phyloP scores from a whole-genome alignment of 2,329 filamentous ascomycete genomes.

The Trichophyton mentagrophytes region DNA sequence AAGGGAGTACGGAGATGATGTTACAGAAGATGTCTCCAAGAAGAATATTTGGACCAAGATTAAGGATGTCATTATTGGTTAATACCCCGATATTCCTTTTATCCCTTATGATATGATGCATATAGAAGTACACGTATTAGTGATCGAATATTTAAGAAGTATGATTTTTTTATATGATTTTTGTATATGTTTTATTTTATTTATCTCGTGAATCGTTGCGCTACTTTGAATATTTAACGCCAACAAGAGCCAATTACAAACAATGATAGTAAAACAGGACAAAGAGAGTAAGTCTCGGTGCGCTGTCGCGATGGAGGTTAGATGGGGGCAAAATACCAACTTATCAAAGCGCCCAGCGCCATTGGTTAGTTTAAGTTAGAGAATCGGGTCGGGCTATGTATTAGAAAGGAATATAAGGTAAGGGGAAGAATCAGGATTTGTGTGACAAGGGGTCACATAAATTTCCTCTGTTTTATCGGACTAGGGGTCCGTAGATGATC shows the following conservation, averaged over 20 bases:
- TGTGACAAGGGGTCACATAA: slow-evolving; percentile 9
- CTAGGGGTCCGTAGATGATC: slow-evolving; percentile 27
- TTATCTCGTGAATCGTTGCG: neutral
- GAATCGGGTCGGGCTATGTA: neutral
- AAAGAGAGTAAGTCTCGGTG: neutral
- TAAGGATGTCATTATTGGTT: slow-evolving; percentile 1
- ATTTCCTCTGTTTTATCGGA: slow-evolving; percentile 22
- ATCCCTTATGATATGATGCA: neutral
- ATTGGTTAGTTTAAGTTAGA: neutral
- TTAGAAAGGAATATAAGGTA: too few species aligned
- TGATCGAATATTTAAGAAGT: neutral
- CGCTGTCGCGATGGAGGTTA: neutral
- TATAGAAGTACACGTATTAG: neutral
- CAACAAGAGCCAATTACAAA: neutral
- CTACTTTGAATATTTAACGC: neutral
- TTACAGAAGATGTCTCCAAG: neutral
- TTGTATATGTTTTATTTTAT: neutral
- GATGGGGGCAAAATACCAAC: neutral
- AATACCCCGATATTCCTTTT: neutral
- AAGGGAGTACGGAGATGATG: slow-evolving; percentile 16
- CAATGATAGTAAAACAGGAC: neutral
- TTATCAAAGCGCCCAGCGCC: neutral
- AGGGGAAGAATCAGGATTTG: neutral
- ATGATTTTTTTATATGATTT: neutral
- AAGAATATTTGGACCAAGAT: neutral